Percentiles rank a stretch among this genome's conserved stretches.
phyloP scores from a whole-genome alignment of 2,329 filamentous ascomycete species.

The Talaromyces sp. region DNA sequence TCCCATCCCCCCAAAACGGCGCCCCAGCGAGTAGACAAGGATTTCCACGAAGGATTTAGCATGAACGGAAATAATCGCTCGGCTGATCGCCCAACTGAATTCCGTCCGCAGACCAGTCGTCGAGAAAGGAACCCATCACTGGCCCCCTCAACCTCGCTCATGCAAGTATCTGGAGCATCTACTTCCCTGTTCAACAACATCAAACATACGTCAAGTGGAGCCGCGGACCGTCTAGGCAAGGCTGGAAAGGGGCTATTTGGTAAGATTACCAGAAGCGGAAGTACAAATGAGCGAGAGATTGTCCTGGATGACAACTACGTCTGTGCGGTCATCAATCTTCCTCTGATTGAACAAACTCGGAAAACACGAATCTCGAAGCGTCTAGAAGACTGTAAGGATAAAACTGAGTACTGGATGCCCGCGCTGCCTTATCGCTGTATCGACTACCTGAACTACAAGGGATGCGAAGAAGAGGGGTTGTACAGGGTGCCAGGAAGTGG shows the following conservation, averaged over 20 bases:
- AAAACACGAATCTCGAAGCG: constrained; percentile 85
- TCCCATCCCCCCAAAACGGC: constrained; percentile 57
- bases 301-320: constrained; percentile 80
- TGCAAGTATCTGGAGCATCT: constrained; percentile 53
- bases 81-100: constrained; percentile 57
- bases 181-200: constrained; percentile 68
- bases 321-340: constrained; percentile 78
- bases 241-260: constrained; percentile 79
- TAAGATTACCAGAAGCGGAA: constrained; percentile 67
- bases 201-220: constrained; percentile 67
- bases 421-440: constrained; percentile 93
- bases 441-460: constrained; percentile 92
- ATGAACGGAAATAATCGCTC: constrained; percentile 67
- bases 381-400: constrained; percentile 81
- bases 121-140: constrained; percentile 36
- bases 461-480: constrained; percentile 86
- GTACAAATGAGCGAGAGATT: constrained; percentile 63
- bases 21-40: constrained; percentile 63
- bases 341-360: constrained; percentile 84
- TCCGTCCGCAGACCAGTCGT: constrained; percentile 28
- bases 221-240: constrained; percentile 66
- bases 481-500: constrained; percentile 90
- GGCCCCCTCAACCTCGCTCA: constrained; percentile 45
- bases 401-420: constrained; percentile 99
- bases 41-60: constrained; percentile 64